Evolutionary conservation across 306 rosid species (phyloP), one percentile per base, ranked within the genome.

Genomic region (Fragaria ananassa): DNA sequence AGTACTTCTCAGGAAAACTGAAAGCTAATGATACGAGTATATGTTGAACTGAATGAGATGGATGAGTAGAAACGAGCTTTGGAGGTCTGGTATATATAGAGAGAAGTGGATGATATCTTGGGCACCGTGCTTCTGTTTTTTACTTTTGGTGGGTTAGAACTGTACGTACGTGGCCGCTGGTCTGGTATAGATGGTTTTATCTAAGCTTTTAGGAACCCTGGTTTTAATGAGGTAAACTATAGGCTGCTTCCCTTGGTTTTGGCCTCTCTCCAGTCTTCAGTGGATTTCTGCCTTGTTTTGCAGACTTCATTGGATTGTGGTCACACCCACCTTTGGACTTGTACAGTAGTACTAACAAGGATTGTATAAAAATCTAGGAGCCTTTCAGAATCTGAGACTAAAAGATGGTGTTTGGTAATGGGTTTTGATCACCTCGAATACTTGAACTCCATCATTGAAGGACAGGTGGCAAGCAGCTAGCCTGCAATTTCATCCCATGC

Each of bases 121-220:
- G 77, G 51, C 54, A 74, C 60, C 44, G 42, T 49, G 85, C 69
- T 35, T 51, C 10, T 2, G 72, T 2, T 15, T 50, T 70, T 53
- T 29, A 6, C 27, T 47, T 11, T 61, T 19, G 11, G 8, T 27
- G 35, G 35, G 35, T 31, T 31, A 31, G 35, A 31, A 31, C 35
- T 3, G 67, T 25, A 11, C 17, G 68, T 15, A 63, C 42, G 81
- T 78, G 74, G 86, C 90, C 89, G 88, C 77, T 82, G 69, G 93
- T 66, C 83, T 88, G 80, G 18, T 18, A 44, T 35, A 45, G 37
- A 29, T 29, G n/a, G 21, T 75, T 69, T 75, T 69, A 68, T 58
- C 27, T 72, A 21, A 21, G 14, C 31, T 74, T 63, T 34, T 5
- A 15, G 21, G 71, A 84, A 81, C 86, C 57, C 69, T 62, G 88